These are phyloP conservation scores for Collybia mongolica DNA, from an alignment of 768 basidiomycete species.

Conservation along the genomic window DNA sequence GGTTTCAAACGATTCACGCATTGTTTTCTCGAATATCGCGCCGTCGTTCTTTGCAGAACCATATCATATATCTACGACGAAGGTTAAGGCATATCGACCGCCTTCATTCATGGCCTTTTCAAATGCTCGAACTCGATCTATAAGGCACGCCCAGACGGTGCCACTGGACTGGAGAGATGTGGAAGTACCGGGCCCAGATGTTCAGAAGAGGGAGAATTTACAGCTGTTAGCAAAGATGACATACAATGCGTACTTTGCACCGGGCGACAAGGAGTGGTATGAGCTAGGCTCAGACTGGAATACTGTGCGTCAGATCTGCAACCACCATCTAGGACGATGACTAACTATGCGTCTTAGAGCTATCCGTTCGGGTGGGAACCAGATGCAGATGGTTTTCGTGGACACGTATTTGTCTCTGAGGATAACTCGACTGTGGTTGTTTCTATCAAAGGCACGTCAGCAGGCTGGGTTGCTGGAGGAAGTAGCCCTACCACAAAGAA, in stretches of 20 bases:
- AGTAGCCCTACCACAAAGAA: constrained; percentile 83
- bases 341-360: constrained; percentile 33
- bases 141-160: constrained; percentile 35
- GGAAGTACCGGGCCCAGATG: constrained; percentile 69
- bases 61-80: constrained; percentile 41
- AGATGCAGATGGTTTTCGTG: constrained; percentile 86
- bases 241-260: constrained; percentile 71
- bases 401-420: constrained; percentile 83
- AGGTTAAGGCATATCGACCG: constrained; percentile 43
- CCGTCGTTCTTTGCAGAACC: constrained; percentile 29
- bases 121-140: constrained; percentile 34
- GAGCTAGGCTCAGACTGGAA: constrained; percentile 63
- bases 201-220: constrained; percentile 68
- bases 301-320: constrained; percentile 33
- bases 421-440: constrained; percentile 87
- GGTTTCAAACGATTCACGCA: constrained; percentile 47
- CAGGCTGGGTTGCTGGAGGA: constrained; percentile 60
- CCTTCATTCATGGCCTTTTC: constrained; percentile 39
- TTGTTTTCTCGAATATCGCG: constrained; percentile 57
- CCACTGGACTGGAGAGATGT: constrained; percentile 61
- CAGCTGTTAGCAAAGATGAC: constrained; percentile 87
- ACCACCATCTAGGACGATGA: not conserved
- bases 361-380: constrained; percentile 89
- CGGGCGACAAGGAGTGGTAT: constrained; percentile 67
- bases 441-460: constrained; percentile 92